A percentile compares a stretch with the other conserved stretches of the same genome.
Conservation (phyloP, 2,329 filamentous ascomycete species). For the Pleoardoris graminearum region DNA sequence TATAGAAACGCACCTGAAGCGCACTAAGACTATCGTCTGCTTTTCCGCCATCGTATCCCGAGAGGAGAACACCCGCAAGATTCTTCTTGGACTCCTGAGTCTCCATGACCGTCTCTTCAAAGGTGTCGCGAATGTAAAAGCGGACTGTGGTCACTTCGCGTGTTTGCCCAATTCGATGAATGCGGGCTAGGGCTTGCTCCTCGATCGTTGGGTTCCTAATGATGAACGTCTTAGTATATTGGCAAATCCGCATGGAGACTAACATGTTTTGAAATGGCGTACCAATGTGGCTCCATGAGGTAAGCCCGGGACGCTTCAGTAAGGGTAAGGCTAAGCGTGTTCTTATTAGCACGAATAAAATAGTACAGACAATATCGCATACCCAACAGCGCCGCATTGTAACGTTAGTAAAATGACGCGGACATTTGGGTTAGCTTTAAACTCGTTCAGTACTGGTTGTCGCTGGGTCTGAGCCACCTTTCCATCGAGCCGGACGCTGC, state of each 20-base stretch:
- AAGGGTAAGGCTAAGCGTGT: conserved; percentile 56
- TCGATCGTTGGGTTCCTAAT: conserved; percentile 50
- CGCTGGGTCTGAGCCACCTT: conserved; percentile 51
- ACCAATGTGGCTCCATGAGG: conserved; percentile 58
- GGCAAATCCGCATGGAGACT: no score
- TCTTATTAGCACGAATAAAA: no score
- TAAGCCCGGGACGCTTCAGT: conserved; percentile 54
- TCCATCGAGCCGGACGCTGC: conserved; percentile 53
- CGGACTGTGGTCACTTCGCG: conserved; percentile 43
- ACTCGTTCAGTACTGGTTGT: conserved; percentile 46
- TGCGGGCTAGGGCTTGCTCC: conserved; percentile 49
- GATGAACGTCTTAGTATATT: no score
- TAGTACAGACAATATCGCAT: no score
- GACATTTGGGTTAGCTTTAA: conserved; percentile 45
- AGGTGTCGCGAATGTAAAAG: conserved; percentile 44
- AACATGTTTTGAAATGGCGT: no score
- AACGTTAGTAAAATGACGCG: conserved; percentile 54
- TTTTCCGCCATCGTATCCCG: conserved; percentile 19
- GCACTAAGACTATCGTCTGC: conserved; percentile 24
- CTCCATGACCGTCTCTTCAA: conserved; percentile 40
- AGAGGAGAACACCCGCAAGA: conserved; percentile 19
- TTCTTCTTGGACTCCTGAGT: conserved; percentile 24
- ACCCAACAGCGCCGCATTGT: no score
- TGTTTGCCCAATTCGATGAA: conserved; percentile 28
- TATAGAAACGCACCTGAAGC: conserved; percentile 14